A percentile compares a stretch with the other conserved stretches of the same genome.
Conservation (phyloP, 2,329 filamentous ascomycete genomes). For the Pseudocercospora eumusae region DNA sequence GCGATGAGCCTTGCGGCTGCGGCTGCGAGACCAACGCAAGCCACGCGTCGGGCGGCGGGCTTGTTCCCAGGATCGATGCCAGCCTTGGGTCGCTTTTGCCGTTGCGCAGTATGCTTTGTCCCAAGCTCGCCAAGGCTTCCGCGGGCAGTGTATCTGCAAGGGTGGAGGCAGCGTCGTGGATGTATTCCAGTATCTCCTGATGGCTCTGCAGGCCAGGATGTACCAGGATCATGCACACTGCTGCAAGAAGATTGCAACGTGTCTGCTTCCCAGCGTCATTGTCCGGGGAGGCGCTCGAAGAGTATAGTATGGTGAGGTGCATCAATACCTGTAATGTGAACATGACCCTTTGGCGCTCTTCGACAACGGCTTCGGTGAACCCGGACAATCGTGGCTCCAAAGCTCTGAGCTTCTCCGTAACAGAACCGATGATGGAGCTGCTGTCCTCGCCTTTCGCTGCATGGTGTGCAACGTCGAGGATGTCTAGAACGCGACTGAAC, state of each 20-base stretch:
- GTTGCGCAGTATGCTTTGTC: constrained; percentile 32
- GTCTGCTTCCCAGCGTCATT: constrained; percentile 34
- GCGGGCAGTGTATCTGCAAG: constrained; percentile 47
- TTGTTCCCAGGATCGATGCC: constrained; percentile 45
- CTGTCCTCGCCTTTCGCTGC: constrained; percentile 24
- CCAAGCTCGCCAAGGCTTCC: constrained; percentile 40
- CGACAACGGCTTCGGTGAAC: constrained; percentile 6
- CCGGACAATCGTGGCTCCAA: constrained; percentile 19
- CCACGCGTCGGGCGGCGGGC: constrained; percentile 44
- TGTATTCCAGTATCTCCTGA: constrained; percentile 42
- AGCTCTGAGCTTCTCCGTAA: constrained; percentile 34
- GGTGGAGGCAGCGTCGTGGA: constrained; percentile 48
- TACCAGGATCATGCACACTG: constrained; percentile 43
- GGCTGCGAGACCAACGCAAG: constrained; percentile 44
- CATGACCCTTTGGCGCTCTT: constrained; percentile 9
- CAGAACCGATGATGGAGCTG: constrained; percentile 19
- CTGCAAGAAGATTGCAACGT: constrained; percentile 31
- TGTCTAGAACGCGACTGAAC: constrained; percentile 29
- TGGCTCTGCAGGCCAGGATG: constrained; percentile 43
- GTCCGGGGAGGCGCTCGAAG: constrained; percentile 29
- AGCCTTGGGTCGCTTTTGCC: constrained; percentile 41
- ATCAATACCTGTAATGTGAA: constrained; percentile 39
- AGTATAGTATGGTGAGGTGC: constrained; percentile 45
- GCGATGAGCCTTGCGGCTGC: constrained; percentile 35
- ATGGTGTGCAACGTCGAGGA: constrained; percentile 34